Evolutionary conservation across 2,329 filamentous ascomycete genomes (phyloP).

Genomic region (Penicillium sp.): DNA sequence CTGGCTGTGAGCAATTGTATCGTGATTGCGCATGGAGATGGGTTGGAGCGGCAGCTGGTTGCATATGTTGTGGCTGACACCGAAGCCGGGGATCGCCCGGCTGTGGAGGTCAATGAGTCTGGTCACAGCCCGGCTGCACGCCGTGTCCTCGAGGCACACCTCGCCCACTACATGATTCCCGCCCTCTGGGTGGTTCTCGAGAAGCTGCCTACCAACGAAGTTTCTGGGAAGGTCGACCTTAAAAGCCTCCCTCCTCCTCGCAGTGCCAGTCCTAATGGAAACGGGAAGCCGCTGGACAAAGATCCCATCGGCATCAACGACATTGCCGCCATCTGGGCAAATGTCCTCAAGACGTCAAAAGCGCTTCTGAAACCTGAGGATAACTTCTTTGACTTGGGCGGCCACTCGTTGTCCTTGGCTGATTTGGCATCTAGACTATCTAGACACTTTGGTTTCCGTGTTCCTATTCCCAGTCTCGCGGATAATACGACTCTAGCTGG

Average conservation of each 20-base stretch:
- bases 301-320: slow-evolving; percentile 65
- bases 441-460: slow-evolving; percentile 67
- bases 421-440: slow-evolving; percentile 70
- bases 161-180: slow-evolving; percentile 83
- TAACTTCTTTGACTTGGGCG: slow-evolving; percentile 78
- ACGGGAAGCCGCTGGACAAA: slow-evolving; percentile 51
- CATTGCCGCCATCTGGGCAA: slow-evolving; percentile 70
- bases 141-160: slow-evolving; percentile 60
- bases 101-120: slow-evolving; percentile 64
- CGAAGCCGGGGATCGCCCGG: slow-evolving; percentile 58
- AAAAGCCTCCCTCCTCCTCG: slow-evolving; percentile 67
- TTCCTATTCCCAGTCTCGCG: slow-evolving; percentile 68
- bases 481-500: slow-evolving; percentile 69
- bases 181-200: slow-evolving; percentile 72
- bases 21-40: slow-evolving; percentile 71
- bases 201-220: slow-evolving; percentile 68
- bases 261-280: slow-evolving; percentile 47
- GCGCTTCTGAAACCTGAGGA: slow-evolving; percentile 64
- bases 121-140: slow-evolving; percentile 69
- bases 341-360: slow-evolving; percentile 63
- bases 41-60: slow-evolving; percentile 70
- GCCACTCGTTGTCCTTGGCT: slow-evolving; percentile 74
- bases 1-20: slow-evolving; percentile 69
- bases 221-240: slow-evolving; percentile 75
- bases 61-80: slow-evolving; percentile 72